Evolutionary conservation across 768 basidiomycete genomes (phyloP), one percentile per base, ranked within the genome.

Genomic region (Collybia mongolica): DNA sequence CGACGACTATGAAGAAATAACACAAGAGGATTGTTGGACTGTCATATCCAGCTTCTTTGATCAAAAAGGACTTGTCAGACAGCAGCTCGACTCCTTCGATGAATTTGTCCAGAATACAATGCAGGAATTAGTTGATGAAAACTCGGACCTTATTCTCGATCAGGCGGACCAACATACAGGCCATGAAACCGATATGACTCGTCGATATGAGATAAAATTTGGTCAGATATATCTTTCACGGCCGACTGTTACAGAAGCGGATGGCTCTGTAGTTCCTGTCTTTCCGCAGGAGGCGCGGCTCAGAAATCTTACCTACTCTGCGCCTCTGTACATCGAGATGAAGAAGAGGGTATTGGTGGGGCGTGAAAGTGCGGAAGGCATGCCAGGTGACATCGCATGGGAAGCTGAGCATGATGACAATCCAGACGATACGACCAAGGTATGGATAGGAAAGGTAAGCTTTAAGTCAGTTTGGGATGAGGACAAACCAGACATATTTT

Each of bases 41-140:
- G 88, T 99, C 64, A 98, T 98, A 60, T 88, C 91, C 54, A 86
- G 91, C 61, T 99, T 96, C 75, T 98, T 99, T 68, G 88, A 93
- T 55, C 90, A 93, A 67, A 97, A 96, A 68, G 96, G 96, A 71
- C 87, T 99, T 53, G 97, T 98, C 46, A 84, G 93, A 42, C 97
- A 99, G 66, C 97, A 99, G 66, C 83, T 98, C 47, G 94, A 96
- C 72, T 95, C 92, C 9, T 99, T 96, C 70, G 94, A 99, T 66
- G 96, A 98, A 72, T 99, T 98, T 62, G 92, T 99, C 28, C 93
- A 98, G 65, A 98, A 98, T 60, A 98, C 94, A 12, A 97, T 99
- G 94, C 96, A 98, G 70, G 97, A 98, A 66, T 79, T 99, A 20
- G 95, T 99, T 18, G 97, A 98, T 66, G 97, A 99, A 72, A 92